phyloP scores from a whole-genome alignment of 1,284 basidiomycete genomes.

The Fistulinella cinereoalba region DNA sequence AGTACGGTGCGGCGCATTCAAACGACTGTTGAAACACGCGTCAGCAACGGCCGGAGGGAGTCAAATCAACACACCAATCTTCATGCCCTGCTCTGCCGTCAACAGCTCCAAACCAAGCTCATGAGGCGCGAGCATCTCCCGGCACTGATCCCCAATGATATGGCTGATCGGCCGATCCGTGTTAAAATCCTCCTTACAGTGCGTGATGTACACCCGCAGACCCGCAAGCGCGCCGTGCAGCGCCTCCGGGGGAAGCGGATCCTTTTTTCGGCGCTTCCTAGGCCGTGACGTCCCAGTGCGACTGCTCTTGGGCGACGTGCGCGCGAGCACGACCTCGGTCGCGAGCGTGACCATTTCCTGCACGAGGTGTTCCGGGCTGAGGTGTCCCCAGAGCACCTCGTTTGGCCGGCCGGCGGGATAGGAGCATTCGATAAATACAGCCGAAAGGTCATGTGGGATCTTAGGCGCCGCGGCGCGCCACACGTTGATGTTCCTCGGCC shows the following conservation, averaged over 20 bases:
- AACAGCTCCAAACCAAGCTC: conserved; percentile 62
- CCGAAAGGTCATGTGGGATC: conserved; percentile 57
- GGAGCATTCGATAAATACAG: conserved; percentile 84
- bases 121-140: conserved; percentile 49
- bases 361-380: conserved; percentile 69
- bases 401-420: conserved; percentile 65
- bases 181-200: conserved; percentile 71
- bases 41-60: neutral
- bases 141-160: conserved; percentile 63
- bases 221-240: conserved; percentile 54
- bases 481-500: conserved; percentile 57
- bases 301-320: conserved; percentile 21
- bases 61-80: conserved; percentile 53
- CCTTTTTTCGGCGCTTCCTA: conserved; percentile 49
- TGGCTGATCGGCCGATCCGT: conserved; percentile 48
- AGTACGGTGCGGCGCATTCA: conserved; percentile 3
- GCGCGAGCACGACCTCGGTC: conserved; percentile 54
- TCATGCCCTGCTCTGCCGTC: conserved; percentile 68
- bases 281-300: conserved; percentile 32
- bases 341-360: conserved; percentile 66
- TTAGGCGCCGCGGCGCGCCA: conserved; percentile 73
- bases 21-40: conserved; percentile 15
- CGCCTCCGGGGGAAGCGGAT: conserved; percentile 37
- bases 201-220: conserved; percentile 67
- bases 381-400: conserved; percentile 69